Conservation (phyloP, 164 flowering plant genomes). For the Stephania cephalantha region DNA sequence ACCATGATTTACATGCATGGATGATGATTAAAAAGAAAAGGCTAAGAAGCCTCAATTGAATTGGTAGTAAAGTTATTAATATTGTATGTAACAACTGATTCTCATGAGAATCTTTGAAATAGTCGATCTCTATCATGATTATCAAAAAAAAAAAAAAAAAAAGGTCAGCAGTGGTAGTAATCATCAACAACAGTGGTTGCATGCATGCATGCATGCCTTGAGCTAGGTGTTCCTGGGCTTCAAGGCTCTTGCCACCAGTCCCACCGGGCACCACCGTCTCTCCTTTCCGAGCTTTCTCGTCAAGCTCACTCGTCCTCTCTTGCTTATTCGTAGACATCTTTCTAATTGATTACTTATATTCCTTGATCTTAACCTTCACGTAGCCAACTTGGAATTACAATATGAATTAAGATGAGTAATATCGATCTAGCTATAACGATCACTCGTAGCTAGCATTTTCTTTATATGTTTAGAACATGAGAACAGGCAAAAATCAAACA, state of each 20-base stretch:
- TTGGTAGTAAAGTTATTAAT: too few relatives aligned
- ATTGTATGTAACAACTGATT: too few relatives aligned
- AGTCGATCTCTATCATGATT: too few relatives aligned
- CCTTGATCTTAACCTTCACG: too few relatives aligned
- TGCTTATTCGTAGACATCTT: slow-evolving; percentile 3
- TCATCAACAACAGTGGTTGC: too few relatives aligned
- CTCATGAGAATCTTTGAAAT: too few relatives aligned
- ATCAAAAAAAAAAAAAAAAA: too few relatives aligned
- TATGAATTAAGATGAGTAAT: not conserved
- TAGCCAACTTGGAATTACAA: slow-evolving; percentile 3
- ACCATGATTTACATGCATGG: too few relatives aligned
- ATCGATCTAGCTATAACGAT: not conserved
- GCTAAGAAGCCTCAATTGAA: not conserved
- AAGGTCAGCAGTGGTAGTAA: too few relatives aligned
- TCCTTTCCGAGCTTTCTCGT: slow-evolving; percentile 60
- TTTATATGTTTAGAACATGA: not conserved
- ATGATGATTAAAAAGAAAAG: too few relatives aligned
- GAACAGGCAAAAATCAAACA: too few relatives aligned
- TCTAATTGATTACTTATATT: not conserved
- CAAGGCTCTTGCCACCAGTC: slow-evolving; percentile 72
- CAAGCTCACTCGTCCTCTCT: slow-evolving; percentile 22
- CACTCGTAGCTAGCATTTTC: not conserved
- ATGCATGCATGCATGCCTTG: slow-evolving; percentile 37
- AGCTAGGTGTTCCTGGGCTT: slow-evolving; percentile 76
- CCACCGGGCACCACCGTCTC: slow-evolving; percentile 76